Evolutionary conservation across 441 rosid genomes (phyloP).

Genomic region (Jatropha podagrica): DNA sequence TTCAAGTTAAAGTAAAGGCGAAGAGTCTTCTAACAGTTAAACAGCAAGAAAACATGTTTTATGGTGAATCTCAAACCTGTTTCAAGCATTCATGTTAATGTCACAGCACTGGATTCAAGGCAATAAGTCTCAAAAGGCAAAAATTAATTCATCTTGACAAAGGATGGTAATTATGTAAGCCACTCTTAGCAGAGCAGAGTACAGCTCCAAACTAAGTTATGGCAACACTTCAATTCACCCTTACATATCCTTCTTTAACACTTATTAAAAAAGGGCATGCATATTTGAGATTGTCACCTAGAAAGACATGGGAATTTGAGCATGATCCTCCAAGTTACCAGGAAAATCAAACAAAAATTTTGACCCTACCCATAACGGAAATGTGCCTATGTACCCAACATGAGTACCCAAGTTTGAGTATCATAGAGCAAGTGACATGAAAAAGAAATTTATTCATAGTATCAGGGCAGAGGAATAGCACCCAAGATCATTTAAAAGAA

Average conservation of each 20-base stretch:
- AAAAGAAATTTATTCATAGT: neutral
- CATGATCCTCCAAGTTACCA: neutral
- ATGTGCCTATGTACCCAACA: neutral
- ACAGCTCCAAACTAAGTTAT: neutral
- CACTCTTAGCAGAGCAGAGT: neutral
- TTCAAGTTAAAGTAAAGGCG: conserved; percentile 2
- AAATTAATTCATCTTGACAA: neutral
- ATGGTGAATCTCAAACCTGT: neutral
- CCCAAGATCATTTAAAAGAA: neutral
- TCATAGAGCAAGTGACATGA: neutral
- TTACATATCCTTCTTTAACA: neutral
- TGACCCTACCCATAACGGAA: neutral
- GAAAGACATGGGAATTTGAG: neutral
- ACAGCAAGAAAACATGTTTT: neutral
- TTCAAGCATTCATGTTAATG: neutral
- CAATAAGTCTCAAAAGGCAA: neutral
- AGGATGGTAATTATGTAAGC: neutral
- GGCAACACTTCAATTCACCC: neutral
- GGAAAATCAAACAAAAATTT: neutral
- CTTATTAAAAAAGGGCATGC: neutral
- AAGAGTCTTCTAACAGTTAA: conserved; percentile 7
- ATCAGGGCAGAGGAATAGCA: neutral
- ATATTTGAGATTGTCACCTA: neutral
- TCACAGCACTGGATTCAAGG: neutral
- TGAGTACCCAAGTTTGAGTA: neutral